Evolutionary conservation across 768 basidiomycete genomes (phyloP), one percentile per base, ranked within the genome.

Genomic region (Tricholoma bakamatsutake): DNA sequence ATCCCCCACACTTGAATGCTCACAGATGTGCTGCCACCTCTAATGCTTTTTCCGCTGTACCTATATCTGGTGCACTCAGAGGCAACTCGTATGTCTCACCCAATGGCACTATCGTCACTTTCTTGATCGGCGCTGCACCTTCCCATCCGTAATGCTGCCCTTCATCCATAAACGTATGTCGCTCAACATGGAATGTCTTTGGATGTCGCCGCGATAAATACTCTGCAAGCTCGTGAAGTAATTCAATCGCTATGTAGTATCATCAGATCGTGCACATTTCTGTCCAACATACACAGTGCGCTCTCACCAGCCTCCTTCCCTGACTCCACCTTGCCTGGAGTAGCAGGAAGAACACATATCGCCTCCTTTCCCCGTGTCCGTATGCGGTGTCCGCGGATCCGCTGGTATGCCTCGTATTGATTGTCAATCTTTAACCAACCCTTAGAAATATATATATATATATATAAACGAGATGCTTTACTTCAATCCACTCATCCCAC

Each of bases 401-500:
- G 70, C 63, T 87, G 79, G 62, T 82, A 85, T 17, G 65, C 61
- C 11, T 71, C 64, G 62, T 81, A 86, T 53, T 80, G 71, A 53
- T 77, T 74, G 66, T 88, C 88, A 31, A 88, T 74, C 82, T 84
- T 52, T 27, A n/a, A 52, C n/a, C n/a, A n/a, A n/a, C n/a, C n/a
- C n/a, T n/a, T n/a, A n/a, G n/a, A n/a, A n/a, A n/a, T n/a, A n/a
- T n/a, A n/a, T n/a, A n/a, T n/a, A n/a, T n/a, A n/a, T n/a, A n/a
- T n/a, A n/a, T n/a, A n/a, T n/a, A n/a, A n/a, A n/a, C n/a, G n/a
- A n/a, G 17, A 48, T 33, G 56, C 67, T 12, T n/a, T 57, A 83
- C 84, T 71, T 88, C 84, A 46, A 90, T 81, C 88, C 87, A 89
- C 52, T 85, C 80, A 39, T 77, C 75, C 82, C 83, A 90, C 8